Percentiles rank a stretch among this genome's conserved stretches.
Evolutionary conservation across 1,284 basidiomycete species (phyloP).

Genomic region (Trichosporon faecale): DNA sequence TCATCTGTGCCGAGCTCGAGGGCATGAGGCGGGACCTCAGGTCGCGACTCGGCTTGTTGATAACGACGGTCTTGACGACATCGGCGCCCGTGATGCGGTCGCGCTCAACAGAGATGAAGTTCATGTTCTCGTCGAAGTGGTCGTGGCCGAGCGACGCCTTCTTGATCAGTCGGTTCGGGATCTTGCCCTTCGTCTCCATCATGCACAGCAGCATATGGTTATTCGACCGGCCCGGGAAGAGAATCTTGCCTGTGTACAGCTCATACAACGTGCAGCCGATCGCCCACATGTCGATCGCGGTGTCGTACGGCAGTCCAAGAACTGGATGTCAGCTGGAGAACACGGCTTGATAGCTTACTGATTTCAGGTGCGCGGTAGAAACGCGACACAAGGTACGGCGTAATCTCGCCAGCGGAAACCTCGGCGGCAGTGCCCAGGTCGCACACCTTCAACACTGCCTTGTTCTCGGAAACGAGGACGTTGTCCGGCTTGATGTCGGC

Average conservation of each 20-base stretch:
- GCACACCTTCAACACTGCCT: conserved; percentile 89
- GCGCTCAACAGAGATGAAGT: conserved; percentile 65
- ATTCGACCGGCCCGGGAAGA: conserved; percentile 94
- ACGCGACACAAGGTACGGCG: conserved; percentile 93
- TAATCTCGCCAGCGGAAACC: conserved; percentile 84
- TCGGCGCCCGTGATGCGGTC: conserved; percentile 78
- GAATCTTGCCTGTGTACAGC: conserved; percentile 95
- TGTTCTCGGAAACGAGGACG: conserved; percentile 89
- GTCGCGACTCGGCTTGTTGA: conserved; percentile 80
- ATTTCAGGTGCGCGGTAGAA: conserved; percentile 99
- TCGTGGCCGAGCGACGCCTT: conserved; percentile 85
- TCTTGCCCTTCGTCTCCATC: conserved; percentile 94
- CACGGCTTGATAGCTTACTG: conserved; percentile 60
- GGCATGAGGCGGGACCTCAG: conserved; percentile 79
- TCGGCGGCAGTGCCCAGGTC: conserved; percentile 95
- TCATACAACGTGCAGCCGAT: conserved; percentile 97
- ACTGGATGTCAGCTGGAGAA: conserved; percentile 57
- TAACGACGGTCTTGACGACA: conserved; percentile 71
- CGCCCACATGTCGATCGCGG: conserved; percentile 93
- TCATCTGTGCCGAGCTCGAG: conserved; percentile 61
- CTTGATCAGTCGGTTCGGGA: conserved; percentile 91
- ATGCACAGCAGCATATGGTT: conserved; percentile 96
- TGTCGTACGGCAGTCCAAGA: conserved; percentile 90
- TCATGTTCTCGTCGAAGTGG: conserved; percentile 84
- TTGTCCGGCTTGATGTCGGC: conserved; percentile 98